Evolutionary conservation across 208 protist genomes (phyloP), one percentile per base, ranked within the genome.

Genomic region (Acanthamoeba quina): DNA sequence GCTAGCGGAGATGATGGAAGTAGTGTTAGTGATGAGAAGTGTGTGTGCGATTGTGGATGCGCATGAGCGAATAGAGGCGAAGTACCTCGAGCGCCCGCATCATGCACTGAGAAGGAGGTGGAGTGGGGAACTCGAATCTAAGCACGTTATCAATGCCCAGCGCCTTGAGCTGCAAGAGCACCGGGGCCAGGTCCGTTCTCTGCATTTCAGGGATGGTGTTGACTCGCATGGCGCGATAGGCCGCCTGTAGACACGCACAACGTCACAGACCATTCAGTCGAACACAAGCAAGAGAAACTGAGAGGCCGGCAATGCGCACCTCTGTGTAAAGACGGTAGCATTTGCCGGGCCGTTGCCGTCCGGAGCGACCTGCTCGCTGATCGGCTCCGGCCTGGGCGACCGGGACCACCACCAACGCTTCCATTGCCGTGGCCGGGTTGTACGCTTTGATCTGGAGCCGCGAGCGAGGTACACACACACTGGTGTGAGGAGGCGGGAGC

Each of bases 91-190:
- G 94, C 19, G 98, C 95, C 34, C 95, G 17, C 13, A 96, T 91
- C 41, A 98, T 47, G 49, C 80, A 58, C 83, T 96, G 66, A 0
- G 95, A 41, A 2, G 97, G 94, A 9, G 98, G 98, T 29, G 96
- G 94, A 41, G 97, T 96, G 6, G 98, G 58, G 78, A 98, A 98
- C 17, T 98, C 96, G 94, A 99, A 99, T 31, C 95, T 76, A 7
- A 98, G 5, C 15, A 98, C 74, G 94, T 99, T 97, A 49, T 96
- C 94, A 47, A 98, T 97, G 21, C 98, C 98, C 3, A 98, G 60
- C 26, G 96, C 95, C 70, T 98, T 98, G 7, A 99, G 94, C 60
- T 97, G 97, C 49, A 99, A 93, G 10, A 98, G 90, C 11, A 98
- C 93, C 9, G 92, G 21, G 1, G 88, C 91, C 21, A 99, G 80